Evolutionary conservation across 2,329 filamentous ascomycete genomes (phyloP).

Genomic region (Paraphaeosphaeria minitans): DNA sequence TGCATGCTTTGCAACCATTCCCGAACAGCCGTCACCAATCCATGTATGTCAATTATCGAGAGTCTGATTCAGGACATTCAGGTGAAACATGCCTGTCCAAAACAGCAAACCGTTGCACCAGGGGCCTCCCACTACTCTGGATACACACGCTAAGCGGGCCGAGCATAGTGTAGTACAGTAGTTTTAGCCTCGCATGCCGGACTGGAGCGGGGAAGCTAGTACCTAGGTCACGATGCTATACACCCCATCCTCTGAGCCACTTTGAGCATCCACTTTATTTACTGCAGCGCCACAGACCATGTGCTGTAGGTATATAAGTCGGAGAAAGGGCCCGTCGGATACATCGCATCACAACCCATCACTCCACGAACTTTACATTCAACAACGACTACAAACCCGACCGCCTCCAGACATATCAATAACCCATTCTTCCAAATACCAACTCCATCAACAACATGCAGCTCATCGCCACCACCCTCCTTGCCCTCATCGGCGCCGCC

Average conservation of each 20-base stretch:
- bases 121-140: neutral
- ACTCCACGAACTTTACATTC: neutral
- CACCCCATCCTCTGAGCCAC: neutral
- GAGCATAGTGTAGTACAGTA: neutral
- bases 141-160: neutral
- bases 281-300: neutral
- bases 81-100: neutral
- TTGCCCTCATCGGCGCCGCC: constrained; percentile 17
- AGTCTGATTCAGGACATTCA: neutral
- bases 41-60: neutral
- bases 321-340: neutral
- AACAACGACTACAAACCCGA: neutral
- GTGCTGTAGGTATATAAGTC: neutral
- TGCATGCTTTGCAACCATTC: neutral
- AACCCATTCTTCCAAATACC: neutral
- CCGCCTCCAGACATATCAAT: neutral
- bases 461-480: constrained; percentile 19
- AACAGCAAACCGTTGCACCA: neutral
- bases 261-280: neutral
- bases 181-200: neutral
- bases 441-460: constrained; percentile 8
- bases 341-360: neutral
- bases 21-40: neutral
- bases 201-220: neutral
- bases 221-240: neutral